phyloP scores from a whole-genome alignment of 169 alveolate species.

The Eimeria necatrix region DNA sequence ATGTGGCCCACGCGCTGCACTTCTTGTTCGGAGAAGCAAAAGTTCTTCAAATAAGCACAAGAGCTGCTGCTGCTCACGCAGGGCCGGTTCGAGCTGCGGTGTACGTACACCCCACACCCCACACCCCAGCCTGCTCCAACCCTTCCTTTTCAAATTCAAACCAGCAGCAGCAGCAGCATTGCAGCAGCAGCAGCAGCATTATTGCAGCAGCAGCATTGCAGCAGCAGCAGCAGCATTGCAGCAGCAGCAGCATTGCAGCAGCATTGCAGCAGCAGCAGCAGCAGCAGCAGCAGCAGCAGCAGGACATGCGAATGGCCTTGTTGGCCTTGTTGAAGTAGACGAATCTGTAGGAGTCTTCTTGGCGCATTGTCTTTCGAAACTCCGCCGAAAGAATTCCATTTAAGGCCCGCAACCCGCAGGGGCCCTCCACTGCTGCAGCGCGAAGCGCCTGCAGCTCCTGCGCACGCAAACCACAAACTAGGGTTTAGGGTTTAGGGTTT shows the following conservation, averaged over 20 bases:
- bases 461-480: too few species aligned
- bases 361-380: background rate
- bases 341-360: conserved; percentile 32
- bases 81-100: conserved; percentile 57
- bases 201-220: background rate
- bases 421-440: background rate
- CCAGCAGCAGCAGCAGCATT: too few species aligned
- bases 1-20: conserved; percentile 46
- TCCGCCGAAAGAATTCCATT: background rate
- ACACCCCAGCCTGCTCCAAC: background rate
- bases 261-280: too few species aligned
- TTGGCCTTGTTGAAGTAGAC: conserved; percentile 11
- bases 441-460: background rate
- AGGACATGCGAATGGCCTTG: background rate
- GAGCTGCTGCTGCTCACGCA: background rate
- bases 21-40: conserved; percentile 18
- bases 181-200: background rate
- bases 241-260: too few species aligned
- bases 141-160: too few species aligned
- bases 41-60: conserved; percentile 6
- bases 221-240: too few species aligned
- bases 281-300: background rate
- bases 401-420: background rate
- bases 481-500: too few species aligned
- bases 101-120: too few species aligned